phyloP scores from a whole-genome alignment of 805 yeast species.

The Candida michaelii region DNA sequence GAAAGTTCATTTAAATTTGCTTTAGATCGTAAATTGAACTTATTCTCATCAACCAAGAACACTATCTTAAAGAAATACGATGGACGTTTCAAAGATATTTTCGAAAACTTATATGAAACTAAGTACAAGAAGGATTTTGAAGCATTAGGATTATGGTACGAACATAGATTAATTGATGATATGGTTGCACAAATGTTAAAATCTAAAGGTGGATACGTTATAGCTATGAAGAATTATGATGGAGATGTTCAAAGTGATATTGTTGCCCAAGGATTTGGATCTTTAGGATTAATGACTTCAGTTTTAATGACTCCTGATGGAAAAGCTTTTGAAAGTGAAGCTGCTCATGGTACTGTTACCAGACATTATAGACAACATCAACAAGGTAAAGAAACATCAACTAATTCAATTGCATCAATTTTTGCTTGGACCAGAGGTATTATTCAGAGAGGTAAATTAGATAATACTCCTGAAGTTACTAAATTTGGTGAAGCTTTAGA shows the following conservation, averaged over 20 bases:
- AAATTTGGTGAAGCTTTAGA: slow-evolving; percentile 78
- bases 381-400: slow-evolving; percentile 95
- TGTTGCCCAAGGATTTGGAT: slow-evolving; percentile 98
- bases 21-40: slow-evolving; percentile 68
- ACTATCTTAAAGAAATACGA: slow-evolving; percentile 92
- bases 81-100: slow-evolving; percentile 92
- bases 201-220: slow-evolving; percentile 90
- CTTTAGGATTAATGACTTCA: slow-evolving; percentile 95
- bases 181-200: slow-evolving; percentile 99
- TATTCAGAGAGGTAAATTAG: slow-evolving; percentile 88
- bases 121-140: slow-evolving; percentile 74
- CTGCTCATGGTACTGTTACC: slow-evolving; percentile 99
- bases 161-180: slow-evolving; percentile 94
- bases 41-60: slow-evolving; percentile 89
- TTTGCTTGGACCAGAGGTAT: slow-evolving; percentile 97
- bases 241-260: slow-evolving; percentile 97
- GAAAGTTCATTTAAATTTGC: slow-evolving; percentile 89
- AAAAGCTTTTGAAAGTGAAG: slow-evolving; percentile 91
- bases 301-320: slow-evolving; percentile 97
- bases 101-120: slow-evolving; percentile 73
- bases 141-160: slow-evolving; percentile 85
- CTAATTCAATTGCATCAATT: slow-evolving; percentile 95
- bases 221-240: slow-evolving; percentile 96
- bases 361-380: slow-evolving; percentile 96
- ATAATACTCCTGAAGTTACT: slow-evolving; percentile 80